Evolutionary conservation across 805 yeast species (phyloP), one percentile per base, ranked within the genome.

Genomic region (Suhomyces sp.): DNA sequence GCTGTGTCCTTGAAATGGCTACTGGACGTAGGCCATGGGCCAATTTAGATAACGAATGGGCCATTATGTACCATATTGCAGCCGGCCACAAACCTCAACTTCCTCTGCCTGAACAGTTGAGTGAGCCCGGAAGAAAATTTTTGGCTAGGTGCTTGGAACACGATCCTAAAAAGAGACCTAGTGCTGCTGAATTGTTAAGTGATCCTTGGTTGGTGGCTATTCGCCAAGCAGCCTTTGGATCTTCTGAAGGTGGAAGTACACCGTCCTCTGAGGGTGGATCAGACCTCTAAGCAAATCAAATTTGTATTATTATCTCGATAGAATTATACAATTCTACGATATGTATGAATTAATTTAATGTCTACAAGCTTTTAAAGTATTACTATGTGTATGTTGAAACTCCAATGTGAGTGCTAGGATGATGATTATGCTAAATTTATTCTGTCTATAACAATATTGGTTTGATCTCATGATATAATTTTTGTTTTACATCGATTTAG

Each of bases 21-120:
- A 92, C 98, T 0, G 99, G 99, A 12, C 78, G 91, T 58, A 78
- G 97, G 54, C 99, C 99, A 5, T 94, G 99, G 99, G 88, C 96
- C 13, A 88, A 90, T 68, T 76, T 91, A 55, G 99, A 94, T 64
- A 94, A 94, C 65, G 98, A 93, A 66, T 94, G 96, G 96, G 97
- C 98, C 1, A 89, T 94, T 49, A 93, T 94, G 98, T 94, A 92
- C 65, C 97, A 90, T 67, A 94, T 94, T 64, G 98, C 97, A 0
- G 96, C 96, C 2, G 97, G 97, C 1, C 94, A 90, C 65, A 78
- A 83, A 54, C 99, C 99, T 0, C 90, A 83, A 60, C 75, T 93
- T 50, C 99, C 99, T 4, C 68, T 84, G 0, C 70, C 78, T 1
- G 94, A 87, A 54, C 97, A 90, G 69, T 74, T 94, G 50, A 85